Conservation (phyloP, 345 rosid genomes). For the Aethionema arabicum region DNA sequence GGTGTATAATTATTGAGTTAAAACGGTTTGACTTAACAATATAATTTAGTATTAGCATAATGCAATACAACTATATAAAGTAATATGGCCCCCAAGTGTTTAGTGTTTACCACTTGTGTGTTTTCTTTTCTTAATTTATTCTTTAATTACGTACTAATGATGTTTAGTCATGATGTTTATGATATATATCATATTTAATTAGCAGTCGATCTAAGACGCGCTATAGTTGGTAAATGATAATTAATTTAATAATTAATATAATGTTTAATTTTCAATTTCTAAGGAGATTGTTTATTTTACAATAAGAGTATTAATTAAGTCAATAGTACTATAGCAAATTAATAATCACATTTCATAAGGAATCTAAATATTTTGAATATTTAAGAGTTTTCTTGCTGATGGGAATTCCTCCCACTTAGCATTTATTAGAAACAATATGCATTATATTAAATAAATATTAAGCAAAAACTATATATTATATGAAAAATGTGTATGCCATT, state of each 20-base stretch:
- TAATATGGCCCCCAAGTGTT: slow-evolving; percentile 1
- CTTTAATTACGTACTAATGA: slow-evolving; percentile 15
- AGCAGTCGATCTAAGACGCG: slow-evolving; percentile 4
- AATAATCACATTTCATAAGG: slow-evolving; percentile 1
- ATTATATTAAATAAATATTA: slow-evolving; percentile 13
- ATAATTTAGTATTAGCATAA: not conserved
- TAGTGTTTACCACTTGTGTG: slow-evolving; percentile 19
- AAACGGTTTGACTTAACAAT: slow-evolving; percentile 22
- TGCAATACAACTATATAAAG: slow-evolving; percentile 23
- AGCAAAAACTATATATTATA: not conserved
- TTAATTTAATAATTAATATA: no score
- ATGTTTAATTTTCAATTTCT: not conserved
- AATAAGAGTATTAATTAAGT: not conserved
- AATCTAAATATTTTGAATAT: not conserved
- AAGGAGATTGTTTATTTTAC: not conserved
- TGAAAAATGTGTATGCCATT: slow-evolving; percentile 24
- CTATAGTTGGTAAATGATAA: slow-evolving; percentile 12
- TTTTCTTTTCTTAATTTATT: not conserved
- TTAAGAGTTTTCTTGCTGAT: slow-evolving; percentile 29
- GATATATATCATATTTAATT: slow-evolving; percentile 13
- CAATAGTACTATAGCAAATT: slow-evolving; percentile 10
- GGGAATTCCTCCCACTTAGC: slow-evolving; percentile 31
- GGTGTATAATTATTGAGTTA: slow-evolving; percentile 28
- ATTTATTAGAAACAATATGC: slow-evolving; percentile 16
- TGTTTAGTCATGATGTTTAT: not conserved